These are phyloP conservation scores for Cornus florida DNA, from an alignment of 148 eudicot genomes.

Conservation along the genomic window DNA sequence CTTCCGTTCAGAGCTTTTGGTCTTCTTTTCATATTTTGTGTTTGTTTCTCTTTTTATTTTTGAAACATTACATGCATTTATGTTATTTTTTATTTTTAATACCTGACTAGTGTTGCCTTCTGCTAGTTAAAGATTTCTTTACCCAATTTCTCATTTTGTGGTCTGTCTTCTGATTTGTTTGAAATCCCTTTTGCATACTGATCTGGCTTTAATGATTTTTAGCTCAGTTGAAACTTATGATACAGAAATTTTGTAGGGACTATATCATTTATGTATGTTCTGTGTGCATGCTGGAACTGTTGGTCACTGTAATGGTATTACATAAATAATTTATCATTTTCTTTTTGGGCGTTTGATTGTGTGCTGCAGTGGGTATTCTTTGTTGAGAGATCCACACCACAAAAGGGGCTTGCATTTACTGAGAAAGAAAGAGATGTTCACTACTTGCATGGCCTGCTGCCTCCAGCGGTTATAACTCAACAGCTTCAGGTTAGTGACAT, in stretches of 20 bases:
- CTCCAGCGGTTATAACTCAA: constrained; percentile 63
- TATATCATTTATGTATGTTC: too few relatives aligned
- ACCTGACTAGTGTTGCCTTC: too few relatives aligned
- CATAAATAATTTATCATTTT: background rate
- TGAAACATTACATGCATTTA: too few relatives aligned
- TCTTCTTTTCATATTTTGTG: too few relatives aligned
- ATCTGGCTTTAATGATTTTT: background rate
- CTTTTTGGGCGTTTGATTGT: background rate
- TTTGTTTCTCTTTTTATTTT: too few relatives aligned
- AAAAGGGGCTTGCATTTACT: constrained; percentile 88
- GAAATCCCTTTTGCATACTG: too few relatives aligned
- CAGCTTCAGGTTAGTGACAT: constrained; percentile 67
- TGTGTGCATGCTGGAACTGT: too few relatives aligned
- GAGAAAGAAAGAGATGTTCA: constrained; percentile 89
- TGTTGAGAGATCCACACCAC: constrained; percentile 83
- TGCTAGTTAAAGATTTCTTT: background rate
- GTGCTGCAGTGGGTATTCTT: constrained; percentile 37
- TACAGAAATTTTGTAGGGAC: too few relatives aligned
- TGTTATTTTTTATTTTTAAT: too few relatives aligned
- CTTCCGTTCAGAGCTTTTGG: background rate
- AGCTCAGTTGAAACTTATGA: background rate
- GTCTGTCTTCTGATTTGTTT: too few relatives aligned
- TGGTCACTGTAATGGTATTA: too few relatives aligned
- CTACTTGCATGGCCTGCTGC: constrained; percentile 82
- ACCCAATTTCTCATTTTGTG: too few relatives aligned